Base-by-base conservation (phyloP, 2,329 filamentous ascomycete genomes). In the Colletotrichum simmondsii region DNA sequence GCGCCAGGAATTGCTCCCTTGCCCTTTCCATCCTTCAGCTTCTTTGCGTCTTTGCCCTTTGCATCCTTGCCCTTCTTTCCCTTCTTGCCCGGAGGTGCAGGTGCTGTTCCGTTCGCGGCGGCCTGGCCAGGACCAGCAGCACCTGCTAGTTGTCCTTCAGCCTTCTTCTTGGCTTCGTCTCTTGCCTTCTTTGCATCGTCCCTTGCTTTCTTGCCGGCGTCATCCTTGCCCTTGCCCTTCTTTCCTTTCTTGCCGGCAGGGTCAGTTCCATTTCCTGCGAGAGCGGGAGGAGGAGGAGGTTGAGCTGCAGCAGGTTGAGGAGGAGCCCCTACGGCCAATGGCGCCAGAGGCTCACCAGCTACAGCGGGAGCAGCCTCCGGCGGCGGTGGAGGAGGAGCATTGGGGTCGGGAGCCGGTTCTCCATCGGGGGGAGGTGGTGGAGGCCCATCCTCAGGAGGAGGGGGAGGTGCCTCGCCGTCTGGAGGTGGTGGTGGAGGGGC, bases 151-250 rank as follows among this genome's bases (percentile, higher is more conserved):
- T n/a, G 62, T 30, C 53, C 65, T 6, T 63, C 65, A 2, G 63
- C 63, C 53, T 65, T 58, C 26, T 53, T 53, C 63, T 64, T 64
- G 28, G 61, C 61, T 10, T 67, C 67, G 4, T 70, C 67, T 12
- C 24, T 46, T 8, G 66, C 59, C 65, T 57, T 69, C 66, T 69
- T 69, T 54, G 56, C 52, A 10, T 65, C 60, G 1, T 59, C 61
- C 63, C 65, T 65, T 5, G 61, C 61, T 26, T 70, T 60, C 30
- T 71, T 71, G 19, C 26, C 54, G 8, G 59, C 59, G 22, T 61
- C 58, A 16, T 57, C 54, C 14, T 37, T 59, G 0, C 42, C 68
- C 26, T 69, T 60, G 14, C 62, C 67, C 22, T 71, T 71, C 52
- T 71, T 71, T 35, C 63, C 53, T 57, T 64, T 67, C 1, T 42